These are phyloP conservation scores for Coelastrella sp. DNA, from an alignment of 139 green algal genomes.

Conservation along the genomic window DNA sequence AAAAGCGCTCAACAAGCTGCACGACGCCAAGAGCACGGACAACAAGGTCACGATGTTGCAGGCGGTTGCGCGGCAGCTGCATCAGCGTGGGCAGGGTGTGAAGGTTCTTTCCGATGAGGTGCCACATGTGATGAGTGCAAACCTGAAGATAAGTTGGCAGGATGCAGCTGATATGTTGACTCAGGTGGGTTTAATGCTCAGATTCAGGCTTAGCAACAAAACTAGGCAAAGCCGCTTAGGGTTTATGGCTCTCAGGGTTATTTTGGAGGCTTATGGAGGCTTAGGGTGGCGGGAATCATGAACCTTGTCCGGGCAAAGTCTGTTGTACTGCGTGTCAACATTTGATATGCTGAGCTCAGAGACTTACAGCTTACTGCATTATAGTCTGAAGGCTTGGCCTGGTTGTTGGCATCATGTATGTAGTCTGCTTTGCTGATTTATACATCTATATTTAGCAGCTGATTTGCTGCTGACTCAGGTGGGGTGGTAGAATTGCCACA, in stretches of 20 bases:
- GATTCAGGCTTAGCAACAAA: neutral
- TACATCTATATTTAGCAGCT: too few relatives aligned
- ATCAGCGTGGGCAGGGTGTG: neutral
- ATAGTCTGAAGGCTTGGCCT: too few relatives aligned
- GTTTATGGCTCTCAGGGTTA: neutral
- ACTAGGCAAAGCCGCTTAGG: too few relatives aligned
- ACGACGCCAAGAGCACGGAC: slow-evolving; percentile 58
- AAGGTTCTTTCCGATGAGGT: slow-evolving; percentile 39
- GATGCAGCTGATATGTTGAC: slow-evolving; percentile 33
- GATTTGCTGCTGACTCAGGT: too few relatives aligned
- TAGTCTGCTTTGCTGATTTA: too few relatives aligned
- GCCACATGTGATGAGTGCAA: slow-evolving; percentile 19
- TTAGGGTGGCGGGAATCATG: too few relatives aligned
- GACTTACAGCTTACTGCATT: too few relatives aligned
- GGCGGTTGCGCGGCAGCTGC: slow-evolving; percentile 35
- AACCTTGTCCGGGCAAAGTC: too few relatives aligned
- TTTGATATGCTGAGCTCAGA: too few relatives aligned
- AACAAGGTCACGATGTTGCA: slow-evolving; percentile 56
- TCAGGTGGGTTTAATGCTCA: neutral
- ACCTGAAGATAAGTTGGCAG: slow-evolving; percentile 31
- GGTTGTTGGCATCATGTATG: too few relatives aligned
- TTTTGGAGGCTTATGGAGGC: neutral
- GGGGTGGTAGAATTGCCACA: too few relatives aligned
- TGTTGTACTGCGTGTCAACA: too few relatives aligned
- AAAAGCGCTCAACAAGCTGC: slow-evolving; percentile 61